A percentile compares a stretch with the other conserved stretches of the same genome.
Conservation (phyloP, 768 basidiomycete species). For the Exsudoporus frostii region DNA sequence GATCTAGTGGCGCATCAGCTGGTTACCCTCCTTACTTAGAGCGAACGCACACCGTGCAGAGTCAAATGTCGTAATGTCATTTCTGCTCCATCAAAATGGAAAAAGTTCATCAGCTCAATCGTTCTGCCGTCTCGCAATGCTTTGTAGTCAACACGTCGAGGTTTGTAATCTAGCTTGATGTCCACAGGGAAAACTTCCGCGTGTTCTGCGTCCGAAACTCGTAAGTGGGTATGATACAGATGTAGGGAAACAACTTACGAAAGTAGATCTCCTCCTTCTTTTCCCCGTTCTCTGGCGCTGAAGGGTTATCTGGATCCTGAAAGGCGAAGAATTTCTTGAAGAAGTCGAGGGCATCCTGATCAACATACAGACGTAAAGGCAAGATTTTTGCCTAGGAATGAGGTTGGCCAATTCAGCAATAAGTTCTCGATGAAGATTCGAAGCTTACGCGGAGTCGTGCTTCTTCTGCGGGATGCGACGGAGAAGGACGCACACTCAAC, state of each 20-base stretch:
- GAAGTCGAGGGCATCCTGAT: conserved; percentile 98
- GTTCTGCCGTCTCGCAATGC: conserved; percentile 88
- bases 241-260: conserved; percentile 45
- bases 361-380: conserved; percentile 89
- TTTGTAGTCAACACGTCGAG: conserved; percentile 91
- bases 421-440: not conserved
- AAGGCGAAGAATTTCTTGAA: conserved; percentile 96
- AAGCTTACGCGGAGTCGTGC: conserved; percentile 58
- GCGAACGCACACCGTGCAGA: conserved; percentile 73
- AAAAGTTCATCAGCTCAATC: conserved; percentile 99
- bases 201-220: conserved; percentile 52
- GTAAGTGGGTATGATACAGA: conserved; percentile 6
- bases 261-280: conserved; percentile 59
- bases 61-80: conserved; percentile 96
- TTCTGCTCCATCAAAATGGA: conserved; percentile 98
- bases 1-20: conserved; percentile 51
- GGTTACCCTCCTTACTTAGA: not conserved
- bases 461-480: conserved; percentile 67
- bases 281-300: conserved; percentile 31
- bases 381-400: conserved; percentile 74
- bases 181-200: conserved; percentile 95
- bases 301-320: conserved; percentile 51
- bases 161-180: conserved; percentile 97
- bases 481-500: conserved; percentile 67
- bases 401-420: not conserved